These are phyloP conservation scores for Symbiodinium pilosum DNA, from an alignment of 73 alveolate genomes.

Conservation along the genomic window DNA sequence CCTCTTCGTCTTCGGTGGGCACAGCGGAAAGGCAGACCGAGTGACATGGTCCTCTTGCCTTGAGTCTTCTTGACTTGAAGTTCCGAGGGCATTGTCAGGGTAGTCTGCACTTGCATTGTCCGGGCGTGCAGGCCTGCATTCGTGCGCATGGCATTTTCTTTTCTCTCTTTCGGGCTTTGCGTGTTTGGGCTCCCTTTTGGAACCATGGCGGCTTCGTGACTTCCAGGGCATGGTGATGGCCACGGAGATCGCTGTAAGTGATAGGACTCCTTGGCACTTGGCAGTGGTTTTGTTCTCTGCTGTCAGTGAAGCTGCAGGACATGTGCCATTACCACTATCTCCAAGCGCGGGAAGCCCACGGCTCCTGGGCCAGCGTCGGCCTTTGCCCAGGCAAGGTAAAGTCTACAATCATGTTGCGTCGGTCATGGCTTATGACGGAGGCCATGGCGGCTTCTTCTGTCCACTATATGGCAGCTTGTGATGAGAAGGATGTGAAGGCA, in stretches of 20 bases:
- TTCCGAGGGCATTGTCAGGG: no score
- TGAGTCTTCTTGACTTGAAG: no score
- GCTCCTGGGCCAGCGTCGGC: conserved; percentile 91
- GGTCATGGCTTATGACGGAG: not conserved
- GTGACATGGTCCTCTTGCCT: no score
- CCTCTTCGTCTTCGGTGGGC: conserved; percentile 83
- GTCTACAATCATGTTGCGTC: not conserved
- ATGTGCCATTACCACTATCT: conserved; percentile 68
- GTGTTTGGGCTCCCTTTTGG: not conserved
- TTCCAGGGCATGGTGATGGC: conserved; percentile 81
- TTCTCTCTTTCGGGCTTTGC: not conserved
- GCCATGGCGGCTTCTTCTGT: conserved; percentile 60
- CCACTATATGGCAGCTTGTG: conserved; percentile 91
- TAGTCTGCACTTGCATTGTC: not conserved
- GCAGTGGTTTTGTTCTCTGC: not conserved
- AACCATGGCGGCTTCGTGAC: not conserved
- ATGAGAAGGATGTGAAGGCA: conserved; percentile 84
- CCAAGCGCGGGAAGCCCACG: conserved; percentile 64
- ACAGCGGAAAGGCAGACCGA: conserved; percentile 68
- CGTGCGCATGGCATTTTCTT: not conserved
- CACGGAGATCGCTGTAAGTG: conserved; percentile 75
- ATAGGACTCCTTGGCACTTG: conserved; percentile 5
- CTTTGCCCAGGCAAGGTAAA: conserved; percentile 49
- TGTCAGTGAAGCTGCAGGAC: conserved; percentile 12
- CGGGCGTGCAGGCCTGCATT: not conserved